Base-by-base conservation (phyloP, 495 filamentous ascomycete species). In the Peziza echinospora region DNA sequence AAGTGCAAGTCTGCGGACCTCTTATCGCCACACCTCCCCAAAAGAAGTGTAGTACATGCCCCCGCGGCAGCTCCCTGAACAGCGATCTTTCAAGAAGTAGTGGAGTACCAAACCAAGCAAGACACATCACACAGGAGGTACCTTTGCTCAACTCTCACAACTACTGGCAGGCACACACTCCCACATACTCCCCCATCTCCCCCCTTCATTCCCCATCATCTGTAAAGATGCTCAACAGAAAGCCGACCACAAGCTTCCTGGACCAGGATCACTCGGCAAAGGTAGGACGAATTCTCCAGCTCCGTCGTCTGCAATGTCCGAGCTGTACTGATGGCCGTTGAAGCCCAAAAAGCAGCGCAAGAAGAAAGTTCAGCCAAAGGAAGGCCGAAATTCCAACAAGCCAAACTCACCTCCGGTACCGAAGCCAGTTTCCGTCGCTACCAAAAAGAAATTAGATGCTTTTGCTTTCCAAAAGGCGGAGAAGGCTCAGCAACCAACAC, bases 131-230 rank as follows among this genome's bases (percentile, higher is more conserved):
- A n/a, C n/a, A n/a, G n/a, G n/a, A n/a, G n/a, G n/a, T n/a, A n/a
- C n/a, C n/a, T n/a, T n/a, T n/a, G n/a, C n/a, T n/a, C n/a, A n/a
- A n/a, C n/a, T n/a, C n/a, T n/a, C n/a, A n/a, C n/a, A n/a, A n/a
- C n/a, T n/a, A n/a, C n/a, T n/a, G n/a, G n/a, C n/a, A n/a, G n/a
- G 89, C 54, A 91, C 96, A 63, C 85, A 91, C 46, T 37, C 19
- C 26, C 26, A 7, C 26, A 34, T 34, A 34, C 26, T 34, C 7
- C 26, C 26, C 26, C 26, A 34, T 34, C 26, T n/a, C n/a, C n/a
- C n/a, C n/a, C n/a, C n/a, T n/a, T n/a, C n/a, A n/a, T n/a, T n/a
- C n/a, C n/a, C n/a, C n/a, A n/a, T n/a, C n/a, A n/a, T n/a, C n/a
- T n/a, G n/a, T n/a, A 37, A 13, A 37, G 41, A 43, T 43, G 41